Conservation (phyloP, 441 rosid genomes). For the Populus hybrid region DNA sequence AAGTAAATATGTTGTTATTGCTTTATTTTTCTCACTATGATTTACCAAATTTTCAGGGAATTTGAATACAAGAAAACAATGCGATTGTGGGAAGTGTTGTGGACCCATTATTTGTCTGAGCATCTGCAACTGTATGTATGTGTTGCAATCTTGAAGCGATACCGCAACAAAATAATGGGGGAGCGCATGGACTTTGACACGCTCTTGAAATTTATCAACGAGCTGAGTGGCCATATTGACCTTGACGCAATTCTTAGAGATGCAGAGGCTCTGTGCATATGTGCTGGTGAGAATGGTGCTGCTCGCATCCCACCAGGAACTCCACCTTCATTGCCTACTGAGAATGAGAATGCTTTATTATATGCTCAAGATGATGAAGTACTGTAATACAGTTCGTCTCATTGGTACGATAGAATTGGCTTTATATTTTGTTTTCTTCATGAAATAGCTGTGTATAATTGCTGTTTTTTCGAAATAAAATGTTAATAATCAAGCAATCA, state of each 20-base stretch:
- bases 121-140: constrained; percentile 88
- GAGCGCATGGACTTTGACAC: constrained; percentile 97
- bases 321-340: constrained; percentile 80
- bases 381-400: constrained; percentile 37
- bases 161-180: constrained; percentile 81
- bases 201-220: constrained; percentile 90
- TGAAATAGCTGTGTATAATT: constrained; percentile 18
- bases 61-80: constrained; percentile 77
- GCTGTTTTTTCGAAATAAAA: constrained; percentile 2
- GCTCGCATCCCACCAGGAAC: constrained; percentile 95
- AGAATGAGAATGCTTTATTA: constrained; percentile 37
- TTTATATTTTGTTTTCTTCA: not conserved
- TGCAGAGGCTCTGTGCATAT: constrained; percentile 90
- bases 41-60: constrained; percentile 54
- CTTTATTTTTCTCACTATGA: constrained; percentile 7
- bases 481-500: constrained; percentile 1
- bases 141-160: constrained; percentile 87
- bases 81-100: constrained; percentile 91
- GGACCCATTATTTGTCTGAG: constrained; percentile 87
- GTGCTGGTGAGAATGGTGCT: constrained; percentile 93
- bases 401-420: not conserved
- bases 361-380: constrained; percentile 67
- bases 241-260: constrained; percentile 73
- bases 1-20: not conserved
- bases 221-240: constrained; percentile 80